These are phyloP conservation scores for Cyberlindnera subsufficiens DNA, from an alignment of 805 yeast species.

Conservation along the genomic window DNA sequence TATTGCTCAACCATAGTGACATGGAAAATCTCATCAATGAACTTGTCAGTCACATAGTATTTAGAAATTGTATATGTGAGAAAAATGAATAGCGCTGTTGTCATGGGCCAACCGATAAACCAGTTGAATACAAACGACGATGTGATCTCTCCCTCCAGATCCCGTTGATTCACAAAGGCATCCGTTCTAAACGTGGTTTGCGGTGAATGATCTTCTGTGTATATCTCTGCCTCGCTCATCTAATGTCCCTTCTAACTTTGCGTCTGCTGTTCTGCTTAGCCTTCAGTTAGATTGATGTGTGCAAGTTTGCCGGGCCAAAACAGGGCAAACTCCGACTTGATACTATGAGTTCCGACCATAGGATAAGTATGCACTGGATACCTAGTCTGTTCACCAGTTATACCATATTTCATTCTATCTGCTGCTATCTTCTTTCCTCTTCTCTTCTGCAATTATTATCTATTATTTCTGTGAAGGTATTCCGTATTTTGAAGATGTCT, in stretches of 20 bases:
- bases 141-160: constrained; percentile 22
- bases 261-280: too few relatives aligned
- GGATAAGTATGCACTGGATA: too few relatives aligned
- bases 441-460: too few relatives aligned
- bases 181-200: background rate
- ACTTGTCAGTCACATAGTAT: constrained; percentile 25
- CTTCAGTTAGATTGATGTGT: too few relatives aligned
- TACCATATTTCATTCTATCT: too few relatives aligned
- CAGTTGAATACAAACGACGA: constrained; percentile 25
- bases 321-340: too few relatives aligned
- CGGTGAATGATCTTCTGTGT: background rate
- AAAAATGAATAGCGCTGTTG: constrained; percentile 20
- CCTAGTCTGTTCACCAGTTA: too few relatives aligned
- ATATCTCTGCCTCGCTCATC: background rate
- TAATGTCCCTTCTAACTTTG: background rate
- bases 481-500: too few relatives aligned
- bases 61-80: constrained; percentile 26
- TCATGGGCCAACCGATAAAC: constrained; percentile 27
- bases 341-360: too few relatives aligned
- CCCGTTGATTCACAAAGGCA: constrained; percentile 10
- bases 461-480: too few relatives aligned
- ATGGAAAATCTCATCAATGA: constrained; percentile 80
- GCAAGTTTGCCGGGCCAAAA: too few relatives aligned
- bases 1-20: constrained; percentile 70
- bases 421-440: too few relatives aligned